Evolutionary conservation across 1,139 yeast species (phyloP), one percentile per base, ranked within the genome.

Genomic region (Ogataea hybrid): DNA sequence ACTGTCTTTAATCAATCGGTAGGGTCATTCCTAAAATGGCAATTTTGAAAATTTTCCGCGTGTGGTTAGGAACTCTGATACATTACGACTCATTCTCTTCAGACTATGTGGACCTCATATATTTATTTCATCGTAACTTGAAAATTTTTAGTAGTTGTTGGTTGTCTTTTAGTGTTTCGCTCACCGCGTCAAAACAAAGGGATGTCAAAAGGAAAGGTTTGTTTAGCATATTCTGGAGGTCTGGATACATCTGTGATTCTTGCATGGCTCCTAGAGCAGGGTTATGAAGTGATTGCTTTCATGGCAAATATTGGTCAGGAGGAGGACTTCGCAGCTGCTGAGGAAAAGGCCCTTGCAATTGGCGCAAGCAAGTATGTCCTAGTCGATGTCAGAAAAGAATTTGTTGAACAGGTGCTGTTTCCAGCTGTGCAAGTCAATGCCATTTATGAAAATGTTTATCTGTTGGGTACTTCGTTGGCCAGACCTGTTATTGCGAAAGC

Each of bases 201-300:
- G 38, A 88, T 89, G 96, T 84, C 95, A 47, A 90, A 90, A 71
- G 97, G 97, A 67, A 90, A 90, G 73, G 97, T 90, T 70, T 90
- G 97, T 79, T 82, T 92, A 68, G 98, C 98, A 44, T 92, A 92
- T 75, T 92, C 97, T 44, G 98, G 98, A 62, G 98, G 98, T 73
- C 80, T 92, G 62, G 98, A 92, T 66, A 92, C 98, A 75, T 89
- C 97, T 30, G 88, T 94, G 49, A 92, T 92, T 61, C 81, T 92
- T 56, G 98, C 97, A 43, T 92, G 98, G 98, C 80, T 92, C 67
- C 78, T 92, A 57, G 98, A 92, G 68, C 80, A 92, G 73, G 98
- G 97, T 53, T 92, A 90, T 69, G 98, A 92, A 71, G 98, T 92
- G 46, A 83, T 92, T 63, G 97, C 97, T 42, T 92, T 92, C 75